phyloP scores from a whole-genome alignment of 2,329 filamentous ascomycete genomes.

The Penicillium sp. region DNA sequence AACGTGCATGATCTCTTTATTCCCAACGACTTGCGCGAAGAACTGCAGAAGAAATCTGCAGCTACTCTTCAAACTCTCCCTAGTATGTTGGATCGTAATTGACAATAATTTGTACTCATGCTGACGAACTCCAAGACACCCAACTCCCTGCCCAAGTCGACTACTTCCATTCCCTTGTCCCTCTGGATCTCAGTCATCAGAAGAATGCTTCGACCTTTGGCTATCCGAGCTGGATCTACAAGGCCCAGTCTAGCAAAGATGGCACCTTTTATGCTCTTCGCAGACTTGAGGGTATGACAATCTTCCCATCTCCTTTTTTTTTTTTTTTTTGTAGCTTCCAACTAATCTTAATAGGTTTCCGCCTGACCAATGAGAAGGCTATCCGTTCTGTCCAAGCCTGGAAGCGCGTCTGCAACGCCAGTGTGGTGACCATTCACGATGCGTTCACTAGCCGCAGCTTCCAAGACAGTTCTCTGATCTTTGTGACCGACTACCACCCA shows the following conservation, averaged over 20 bases:
- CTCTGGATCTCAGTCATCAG: constrained; percentile 77
- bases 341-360: constrained; percentile 60
- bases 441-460: constrained; percentile 93
- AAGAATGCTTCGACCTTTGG: constrained; percentile 79
- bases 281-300: constrained; percentile 68
- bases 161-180: constrained; percentile 88
- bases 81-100: constrained; percentile 51
- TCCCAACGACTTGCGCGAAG: constrained; percentile 79
- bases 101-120: constrained; percentile 1
- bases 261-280: constrained; percentile 85
- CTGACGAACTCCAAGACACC: constrained; percentile 50
- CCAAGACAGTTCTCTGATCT: constrained; percentile 88
- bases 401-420: constrained; percentile 79
- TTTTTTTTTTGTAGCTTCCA: neutral
- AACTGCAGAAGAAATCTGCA: constrained; percentile 84
- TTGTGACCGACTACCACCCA: constrained; percentile 92
- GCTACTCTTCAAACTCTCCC: constrained; percentile 81
- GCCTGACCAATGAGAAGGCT: constrained; percentile 83
- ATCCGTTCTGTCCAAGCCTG: constrained; percentile 84
- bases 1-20: constrained; percentile 90
- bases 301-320: neutral
- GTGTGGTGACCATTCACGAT: constrained; percentile 82
- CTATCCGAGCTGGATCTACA: constrained; percentile 92
- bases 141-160: constrained; percentile 74
- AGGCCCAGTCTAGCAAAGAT: constrained; percentile 84